Evolutionary conservation across 1,139 yeast species (phyloP).

Genomic region (Hanseniaspora uvarum): DNA sequence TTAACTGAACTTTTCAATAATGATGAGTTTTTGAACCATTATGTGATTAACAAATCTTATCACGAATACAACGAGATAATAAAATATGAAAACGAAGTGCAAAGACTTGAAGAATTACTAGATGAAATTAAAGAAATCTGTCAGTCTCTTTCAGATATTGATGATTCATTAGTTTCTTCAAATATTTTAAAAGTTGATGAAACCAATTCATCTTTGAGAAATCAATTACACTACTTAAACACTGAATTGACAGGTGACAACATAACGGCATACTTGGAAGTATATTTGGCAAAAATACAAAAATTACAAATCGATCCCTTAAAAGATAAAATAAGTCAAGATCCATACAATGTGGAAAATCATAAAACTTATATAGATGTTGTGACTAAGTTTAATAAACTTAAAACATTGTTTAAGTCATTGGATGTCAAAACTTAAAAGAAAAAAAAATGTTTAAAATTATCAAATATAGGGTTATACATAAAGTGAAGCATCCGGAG

Average conservation of each 20-base stretch:
- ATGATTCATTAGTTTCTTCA: neutral
- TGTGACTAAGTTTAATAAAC: conserved; percentile 3
- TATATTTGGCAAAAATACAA: neutral
- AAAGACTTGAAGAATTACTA: neutral
- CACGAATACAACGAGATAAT: conserved; percentile 4
- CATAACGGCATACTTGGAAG: neutral
- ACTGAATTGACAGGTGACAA: neutral
- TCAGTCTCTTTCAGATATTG: neutral
- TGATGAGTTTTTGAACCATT: conserved; percentile 11
- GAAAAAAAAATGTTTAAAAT: neutral
- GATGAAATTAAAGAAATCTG: neutral
- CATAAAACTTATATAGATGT: neutral
- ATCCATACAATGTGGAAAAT: neutral
- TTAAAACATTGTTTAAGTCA: neutral
- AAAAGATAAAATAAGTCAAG: neutral
- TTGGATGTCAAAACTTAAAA: neutral
- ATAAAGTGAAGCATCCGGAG: neutral
- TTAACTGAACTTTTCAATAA: neutral
- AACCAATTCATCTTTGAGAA: neutral
- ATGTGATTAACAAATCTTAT: conserved; percentile 12
- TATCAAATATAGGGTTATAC: neutral
- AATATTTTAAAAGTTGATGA: neutral
- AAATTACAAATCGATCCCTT: neutral
- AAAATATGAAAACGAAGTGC: neutral
- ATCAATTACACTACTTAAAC: neutral